phyloP scores from a whole-genome alignment of 352 stramenopile genomes.

The Thalassiosira livingstoniorum region DNA sequence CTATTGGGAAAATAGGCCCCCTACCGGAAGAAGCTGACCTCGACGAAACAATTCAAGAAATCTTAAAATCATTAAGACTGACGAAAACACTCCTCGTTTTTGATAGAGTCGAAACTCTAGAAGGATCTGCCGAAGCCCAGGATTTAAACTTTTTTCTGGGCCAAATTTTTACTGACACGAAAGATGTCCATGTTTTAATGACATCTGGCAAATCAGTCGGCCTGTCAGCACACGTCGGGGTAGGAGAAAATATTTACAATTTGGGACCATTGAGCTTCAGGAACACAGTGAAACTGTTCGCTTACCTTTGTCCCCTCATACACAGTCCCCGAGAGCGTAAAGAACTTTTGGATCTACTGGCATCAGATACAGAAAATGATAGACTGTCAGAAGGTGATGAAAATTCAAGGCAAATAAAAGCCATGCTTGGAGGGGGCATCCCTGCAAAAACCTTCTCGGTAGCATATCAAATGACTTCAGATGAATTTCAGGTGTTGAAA shows the following conservation, averaged over 20 bases:
- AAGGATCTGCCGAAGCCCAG: conserved; percentile 66
- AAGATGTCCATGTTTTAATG: conserved; percentile 75
- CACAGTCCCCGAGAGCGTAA: conserved; percentile 77
- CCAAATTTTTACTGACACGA: conserved; percentile 73
- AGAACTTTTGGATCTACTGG: conserved; percentile 63
- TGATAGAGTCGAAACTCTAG: conserved; percentile 71
- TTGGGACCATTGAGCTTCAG: conserved; percentile 73
- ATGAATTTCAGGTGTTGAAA: conserved; percentile 50
- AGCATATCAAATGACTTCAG: conserved; percentile 39
- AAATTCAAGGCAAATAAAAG: conserved; percentile 47
- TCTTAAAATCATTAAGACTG: conserved; percentile 68
- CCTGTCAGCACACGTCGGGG: conserved; percentile 65
- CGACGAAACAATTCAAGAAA: conserved; percentile 62
- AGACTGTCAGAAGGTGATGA: conserved; percentile 46
- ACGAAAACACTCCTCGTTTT: conserved; percentile 79
- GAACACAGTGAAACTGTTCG: conserved; percentile 81
- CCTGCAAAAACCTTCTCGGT: conserved; percentile 52
- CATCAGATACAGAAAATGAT: conserved; percentile 53
- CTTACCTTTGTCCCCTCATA: conserved; percentile 81
- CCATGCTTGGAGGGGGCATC: conserved; percentile 68
- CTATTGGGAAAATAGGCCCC: conserved; percentile 26
- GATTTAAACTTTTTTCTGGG: conserved; percentile 79
- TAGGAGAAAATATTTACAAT: conserved; percentile 71
- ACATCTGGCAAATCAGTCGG: conserved; percentile 63
- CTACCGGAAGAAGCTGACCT: conserved; percentile 58